Evolutionary conservation across 495 filamentous ascomycete genomes (phyloP).

Genomic region (Geoglossum glabrum): DNA sequence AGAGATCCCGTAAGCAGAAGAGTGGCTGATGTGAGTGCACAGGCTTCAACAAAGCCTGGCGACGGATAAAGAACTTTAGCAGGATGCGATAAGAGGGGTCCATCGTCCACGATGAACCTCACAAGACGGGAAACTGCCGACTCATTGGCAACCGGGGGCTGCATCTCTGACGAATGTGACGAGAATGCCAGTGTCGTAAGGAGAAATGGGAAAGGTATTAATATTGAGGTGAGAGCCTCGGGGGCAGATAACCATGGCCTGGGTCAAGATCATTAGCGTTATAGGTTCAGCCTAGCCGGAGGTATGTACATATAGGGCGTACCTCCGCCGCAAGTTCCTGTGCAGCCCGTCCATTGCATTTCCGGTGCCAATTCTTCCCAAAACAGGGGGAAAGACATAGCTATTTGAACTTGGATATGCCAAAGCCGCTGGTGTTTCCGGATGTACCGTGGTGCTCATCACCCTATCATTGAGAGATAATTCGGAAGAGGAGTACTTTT

Average conservation of each 20-base stretch:
- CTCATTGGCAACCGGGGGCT: background rate
- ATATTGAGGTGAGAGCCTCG: slow-evolving; percentile 17
- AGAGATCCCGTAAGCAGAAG: slow-evolving; percentile 21
- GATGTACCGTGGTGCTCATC: background rate
- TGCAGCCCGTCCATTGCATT: background rate
- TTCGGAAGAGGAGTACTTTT: background rate
- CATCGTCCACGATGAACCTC: slow-evolving; percentile 2
- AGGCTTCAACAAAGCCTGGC: slow-evolving; percentile 9
- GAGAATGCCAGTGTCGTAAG: background rate
- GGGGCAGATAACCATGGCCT: slow-evolving; percentile 14
- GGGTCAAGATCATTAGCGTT: background rate
- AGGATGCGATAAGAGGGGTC: slow-evolving; percentile 5
- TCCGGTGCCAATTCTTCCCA: background rate
- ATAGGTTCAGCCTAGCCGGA: background rate
- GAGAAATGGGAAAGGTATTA: slow-evolving; percentile 13
- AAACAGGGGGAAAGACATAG: background rate
- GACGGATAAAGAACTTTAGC: slow-evolving; percentile 8
- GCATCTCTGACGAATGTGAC: slow-evolving; percentile 10
- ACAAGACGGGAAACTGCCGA: slow-evolving; percentile 10
- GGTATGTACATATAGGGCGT: background rate
- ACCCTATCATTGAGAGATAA: background rate
- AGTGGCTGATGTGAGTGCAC: slow-evolving; percentile 20
- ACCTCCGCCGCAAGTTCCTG: background rate
- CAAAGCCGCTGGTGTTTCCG: background rate
- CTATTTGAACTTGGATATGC: background rate